Percentiles rank a stretch among this genome's conserved stretches.
phyloP scores from a whole-genome alignment of 192 early-diverging fungal species.

The Haplosporangium gracile region DNA sequence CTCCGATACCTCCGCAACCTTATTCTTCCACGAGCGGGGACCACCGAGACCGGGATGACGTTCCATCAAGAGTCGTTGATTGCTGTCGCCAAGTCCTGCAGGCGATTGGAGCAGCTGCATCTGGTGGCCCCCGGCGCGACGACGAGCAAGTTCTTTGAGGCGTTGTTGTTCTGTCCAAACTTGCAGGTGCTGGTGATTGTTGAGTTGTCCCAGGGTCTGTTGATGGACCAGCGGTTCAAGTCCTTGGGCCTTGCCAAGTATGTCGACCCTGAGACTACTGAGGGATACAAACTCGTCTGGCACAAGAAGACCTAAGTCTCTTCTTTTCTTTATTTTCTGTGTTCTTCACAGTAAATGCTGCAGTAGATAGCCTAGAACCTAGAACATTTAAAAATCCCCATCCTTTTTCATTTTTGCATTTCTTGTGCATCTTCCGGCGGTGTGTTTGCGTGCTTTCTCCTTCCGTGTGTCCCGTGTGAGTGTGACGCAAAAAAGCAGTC shows the following conservation, averaged over 20 bases:
- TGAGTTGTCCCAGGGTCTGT: slow-evolving; percentile 48
- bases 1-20: slow-evolving; percentile 55
- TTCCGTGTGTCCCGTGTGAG: too few species aligned
- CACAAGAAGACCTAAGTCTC: slow-evolving; percentile 43
- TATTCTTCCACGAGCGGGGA: slow-evolving; percentile 42
- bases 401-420: too few species aligned
- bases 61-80: slow-evolving; percentile 47
- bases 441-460: too few species aligned
- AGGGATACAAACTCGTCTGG: slow-evolving; percentile 51
- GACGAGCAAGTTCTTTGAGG: slow-evolving; percentile 51
- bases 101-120: slow-evolving; percentile 43
- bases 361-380: neutral
- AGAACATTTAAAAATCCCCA: neutral
- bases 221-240: slow-evolving; percentile 56
- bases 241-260: slow-evolving; percentile 49
- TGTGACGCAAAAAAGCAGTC: too few species aligned
- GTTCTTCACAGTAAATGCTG: neutral
- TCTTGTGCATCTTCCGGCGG: too few species aligned
- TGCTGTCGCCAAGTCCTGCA: slow-evolving; percentile 46
- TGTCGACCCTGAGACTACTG: slow-evolving; percentile 50
- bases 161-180: slow-evolving; percentile 42
- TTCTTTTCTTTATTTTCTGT: neutral
- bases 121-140: slow-evolving; percentile 47
- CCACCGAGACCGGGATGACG: slow-evolving; percentile 36
- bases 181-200: slow-evolving; percentile 52